Base-by-base conservation (phyloP, 345 rosid species). In the Moricandia arvensis region DNA sequence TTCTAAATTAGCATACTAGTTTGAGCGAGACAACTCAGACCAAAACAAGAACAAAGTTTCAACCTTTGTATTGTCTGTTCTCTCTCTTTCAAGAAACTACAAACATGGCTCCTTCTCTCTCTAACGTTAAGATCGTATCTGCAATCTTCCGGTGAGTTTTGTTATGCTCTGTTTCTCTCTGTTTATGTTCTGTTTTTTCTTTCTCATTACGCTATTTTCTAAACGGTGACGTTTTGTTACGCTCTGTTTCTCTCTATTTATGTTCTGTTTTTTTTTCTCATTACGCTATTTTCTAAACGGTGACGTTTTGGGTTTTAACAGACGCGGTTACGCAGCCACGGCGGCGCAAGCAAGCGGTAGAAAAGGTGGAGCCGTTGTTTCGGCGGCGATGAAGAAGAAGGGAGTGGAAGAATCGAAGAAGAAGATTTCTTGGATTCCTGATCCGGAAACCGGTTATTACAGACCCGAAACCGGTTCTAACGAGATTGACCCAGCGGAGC, bases 401-500 rank as follows among this genome's bases (percentile, higher is more conserved):
- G 90, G 83, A 85, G 65, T 24, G 45, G 85, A 51, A 49, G 74
- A 77, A 18, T 66, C 86, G 6, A 77, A 62, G 59, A 77, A 86
- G 80, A 85, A 83, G 79, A 85, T 80, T 21, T 65, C 91, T 6
- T 93, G 97, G 97, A 81, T 86, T 47, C 98, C 98, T 1, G 97
- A 93, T 75, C 98, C 97, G 3, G 84, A 86, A 29, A 93, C 98
- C 75, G 95, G 98, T 11, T 85, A 75, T 76, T 93, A 88, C 90
- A 81, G 94, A 69, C 96, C 97, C 2, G 97, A 86, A 69, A 87
- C 84, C 73, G 79, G 82, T 34, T 79, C 87, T 2, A 78, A 84
- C 4, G 97, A 87, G 79, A 72, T 88, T 17, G 95, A 93, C 76
- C 85, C 75, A 13, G 95, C 90, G 4, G 95, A 88, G 76, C 84